phyloP scores from a whole-genome alignment of 306 rosid genomes.

The Chamaecrista fasciculata region DNA sequence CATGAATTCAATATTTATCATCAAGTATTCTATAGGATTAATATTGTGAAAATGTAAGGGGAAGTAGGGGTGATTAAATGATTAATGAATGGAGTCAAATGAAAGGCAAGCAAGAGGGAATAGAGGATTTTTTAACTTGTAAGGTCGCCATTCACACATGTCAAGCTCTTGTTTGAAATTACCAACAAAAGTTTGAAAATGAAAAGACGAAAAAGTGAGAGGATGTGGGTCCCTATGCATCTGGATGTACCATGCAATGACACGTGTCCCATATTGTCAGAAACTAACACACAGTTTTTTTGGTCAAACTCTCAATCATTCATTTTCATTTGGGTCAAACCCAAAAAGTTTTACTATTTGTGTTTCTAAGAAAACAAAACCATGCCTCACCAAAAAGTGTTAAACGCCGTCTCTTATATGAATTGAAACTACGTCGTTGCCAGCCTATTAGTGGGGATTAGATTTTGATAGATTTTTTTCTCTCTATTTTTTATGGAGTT shows the following conservation, averaged over 20 bases:
- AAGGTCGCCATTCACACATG: constrained; percentile 28
- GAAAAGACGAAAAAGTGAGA: background rate
- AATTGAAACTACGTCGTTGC: too few relatives aligned
- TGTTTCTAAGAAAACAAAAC: too few relatives aligned
- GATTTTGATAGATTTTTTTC: too few relatives aligned
- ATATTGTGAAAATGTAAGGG: background rate
- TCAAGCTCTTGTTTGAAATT: background rate
- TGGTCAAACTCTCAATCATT: constrained; percentile 49
- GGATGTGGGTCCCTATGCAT: constrained; percentile 24
- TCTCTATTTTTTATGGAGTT: too few relatives aligned
- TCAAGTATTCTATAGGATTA: too few relatives aligned
- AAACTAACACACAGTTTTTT: constrained; percentile 24
- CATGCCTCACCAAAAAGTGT: too few relatives aligned
- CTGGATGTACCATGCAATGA: constrained; percentile 29
- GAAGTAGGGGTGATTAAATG: constrained; percentile 38
- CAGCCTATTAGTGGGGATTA: too few relatives aligned
- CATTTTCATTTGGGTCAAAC: too few relatives aligned
- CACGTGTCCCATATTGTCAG: constrained; percentile 26
- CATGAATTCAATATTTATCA: too few relatives aligned
- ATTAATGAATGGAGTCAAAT: constrained; percentile 67
- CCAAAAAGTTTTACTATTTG: too few relatives aligned
- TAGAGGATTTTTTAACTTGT: constrained; percentile 42
- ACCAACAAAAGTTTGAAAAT: constrained; percentile 6
- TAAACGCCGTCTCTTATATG: too few relatives aligned
- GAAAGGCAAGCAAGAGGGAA: constrained; percentile 59